Evolutionary conservation across 2,329 filamentous ascomycete species (phyloP).

Genomic region (Cordyceps tenuipes): DNA sequence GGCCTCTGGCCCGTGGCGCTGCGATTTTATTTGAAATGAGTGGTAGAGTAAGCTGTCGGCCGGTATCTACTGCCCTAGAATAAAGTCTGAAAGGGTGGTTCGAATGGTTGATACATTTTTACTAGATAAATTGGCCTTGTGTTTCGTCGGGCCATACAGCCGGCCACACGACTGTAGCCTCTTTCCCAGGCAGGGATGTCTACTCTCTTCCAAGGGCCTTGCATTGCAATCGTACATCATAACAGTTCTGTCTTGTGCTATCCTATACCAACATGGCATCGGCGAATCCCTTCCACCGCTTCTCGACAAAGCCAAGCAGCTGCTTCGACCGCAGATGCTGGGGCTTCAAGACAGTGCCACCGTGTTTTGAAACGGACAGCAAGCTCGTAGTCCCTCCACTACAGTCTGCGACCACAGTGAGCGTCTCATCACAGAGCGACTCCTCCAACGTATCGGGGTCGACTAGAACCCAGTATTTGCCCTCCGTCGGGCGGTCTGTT

Average conservation of each 20-base stretch:
- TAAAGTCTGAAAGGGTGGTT: conserved; percentile 70
- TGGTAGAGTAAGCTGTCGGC: conserved; percentile 58
- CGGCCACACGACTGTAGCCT: neutral
- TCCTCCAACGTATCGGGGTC: conserved; percentile 92
- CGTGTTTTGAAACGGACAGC: conserved; percentile 71
- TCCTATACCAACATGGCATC: conserved; percentile 30
- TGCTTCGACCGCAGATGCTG: conserved; percentile 58
- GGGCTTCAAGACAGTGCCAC: conserved; percentile 62
- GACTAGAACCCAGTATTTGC: conserved; percentile 65
- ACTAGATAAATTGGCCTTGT: neutral
- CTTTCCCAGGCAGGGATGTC: neutral
- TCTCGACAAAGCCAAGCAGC: conserved; percentile 30
- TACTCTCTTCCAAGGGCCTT: neutral
- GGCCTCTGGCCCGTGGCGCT: conserved; percentile 38
- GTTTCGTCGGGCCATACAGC: conserved; percentile 10
- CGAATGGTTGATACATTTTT: conserved; percentile 68
- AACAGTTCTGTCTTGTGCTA: conserved; percentile 23
- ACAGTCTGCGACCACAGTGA: conserved; percentile 73
- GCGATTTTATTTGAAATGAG: conserved; percentile 44
- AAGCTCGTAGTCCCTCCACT: conserved; percentile 47
- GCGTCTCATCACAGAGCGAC: conserved; percentile 68
- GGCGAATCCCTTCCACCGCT: conserved; percentile 29
- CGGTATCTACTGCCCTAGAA: conserved; percentile 87
- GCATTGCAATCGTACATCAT: conserved; percentile 19
- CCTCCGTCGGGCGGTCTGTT: conserved; percentile 34